Conservation (phyloP, 352 stramenopile species). For the Peronospora farinosa region DNA sequence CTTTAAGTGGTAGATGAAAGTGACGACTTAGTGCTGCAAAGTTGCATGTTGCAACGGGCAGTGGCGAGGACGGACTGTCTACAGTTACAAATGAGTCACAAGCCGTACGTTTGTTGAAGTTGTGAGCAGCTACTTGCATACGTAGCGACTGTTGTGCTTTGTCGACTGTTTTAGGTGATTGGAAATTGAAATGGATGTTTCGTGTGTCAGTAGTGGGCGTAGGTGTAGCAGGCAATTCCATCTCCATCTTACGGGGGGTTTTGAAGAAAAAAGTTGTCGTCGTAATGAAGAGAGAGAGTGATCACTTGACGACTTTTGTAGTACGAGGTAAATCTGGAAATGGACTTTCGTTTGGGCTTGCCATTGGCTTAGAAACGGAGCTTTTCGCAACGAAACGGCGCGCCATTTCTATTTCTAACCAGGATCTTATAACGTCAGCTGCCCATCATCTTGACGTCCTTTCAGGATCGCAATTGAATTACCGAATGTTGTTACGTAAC, state of each 20-base stretch:
- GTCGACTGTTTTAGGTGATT: constrained; percentile 42
- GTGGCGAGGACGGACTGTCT: constrained; percentile 10
- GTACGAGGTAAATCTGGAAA: constrained; percentile 25
- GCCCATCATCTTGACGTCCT: constrained; percentile 26
- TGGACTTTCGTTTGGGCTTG: constrained; percentile 12
- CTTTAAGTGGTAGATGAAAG: constrained; percentile 65
- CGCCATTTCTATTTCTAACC: constrained; percentile 25
- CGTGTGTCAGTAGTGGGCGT: constrained; percentile 25
- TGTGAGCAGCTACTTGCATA: constrained; percentile 30
- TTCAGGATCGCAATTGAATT: constrained; percentile 20
- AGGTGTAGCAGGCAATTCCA: constrained; percentile 32
- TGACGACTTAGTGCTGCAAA: constrained; percentile 64
- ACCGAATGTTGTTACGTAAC: neutral
- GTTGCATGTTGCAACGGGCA: constrained; percentile 45
- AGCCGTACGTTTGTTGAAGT: constrained; percentile 35
- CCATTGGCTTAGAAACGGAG: constrained; percentile 21
- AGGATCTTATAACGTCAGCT: constrained; percentile 30
- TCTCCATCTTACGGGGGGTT: constrained; percentile 18
- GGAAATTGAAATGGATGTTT: constrained; percentile 33
- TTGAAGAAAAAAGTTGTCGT: no score
- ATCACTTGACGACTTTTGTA: neutral
- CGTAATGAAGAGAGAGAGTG: no score
- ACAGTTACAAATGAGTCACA: constrained; percentile 24
- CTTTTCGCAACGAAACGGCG: constrained; percentile 24
- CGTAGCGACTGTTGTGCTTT: constrained; percentile 35